These are phyloP conservation scores for Fusarium sp. DNA, from an alignment of 2,329 filamentous ascomycete genomes.

Conservation along the genomic window DNA sequence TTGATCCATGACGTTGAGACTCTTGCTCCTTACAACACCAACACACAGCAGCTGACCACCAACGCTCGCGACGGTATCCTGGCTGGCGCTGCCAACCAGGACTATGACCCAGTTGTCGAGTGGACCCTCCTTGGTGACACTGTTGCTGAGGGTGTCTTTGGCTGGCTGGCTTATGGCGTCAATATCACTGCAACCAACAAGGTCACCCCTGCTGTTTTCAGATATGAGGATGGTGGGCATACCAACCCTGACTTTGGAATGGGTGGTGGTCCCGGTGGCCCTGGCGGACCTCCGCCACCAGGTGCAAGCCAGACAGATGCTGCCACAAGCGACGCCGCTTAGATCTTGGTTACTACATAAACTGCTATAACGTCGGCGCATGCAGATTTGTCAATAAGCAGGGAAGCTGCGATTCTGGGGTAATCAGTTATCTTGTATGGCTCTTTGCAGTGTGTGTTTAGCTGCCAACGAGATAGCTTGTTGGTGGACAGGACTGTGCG, in stretches of 20 bases:
- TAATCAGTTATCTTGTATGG: too few species aligned
- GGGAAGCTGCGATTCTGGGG: too few species aligned
- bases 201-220: conserved; percentile 7
- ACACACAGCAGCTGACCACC: conserved; percentile 55
- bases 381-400: too few species aligned
- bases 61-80: conserved; percentile 3
- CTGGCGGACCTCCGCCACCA: not conserved
- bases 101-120: conserved; percentile 71
- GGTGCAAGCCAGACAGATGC: not conserved
- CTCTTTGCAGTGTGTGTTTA: too few species aligned
- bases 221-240: conserved; percentile 18
- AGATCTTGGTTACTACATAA: too few species aligned
- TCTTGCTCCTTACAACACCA: conserved; percentile 61
- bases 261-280: not conserved
- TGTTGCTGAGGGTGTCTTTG: conserved; percentile 65
- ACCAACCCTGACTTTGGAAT: conserved; percentile 13
- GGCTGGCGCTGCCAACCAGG: conserved; percentile 60
- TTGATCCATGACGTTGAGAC: conserved; percentile 65
- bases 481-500: too few species aligned
- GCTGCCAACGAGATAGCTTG: too few species aligned
- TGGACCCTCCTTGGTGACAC: conserved; percentile 69
- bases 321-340: not conserved
- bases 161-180: conserved; percentile 67
- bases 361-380: too few species aligned
- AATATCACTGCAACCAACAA: conserved; percentile 47